Base-by-base conservation (phyloP, 768 basidiomycete genomes). In the Heimioporus sp. region DNA sequence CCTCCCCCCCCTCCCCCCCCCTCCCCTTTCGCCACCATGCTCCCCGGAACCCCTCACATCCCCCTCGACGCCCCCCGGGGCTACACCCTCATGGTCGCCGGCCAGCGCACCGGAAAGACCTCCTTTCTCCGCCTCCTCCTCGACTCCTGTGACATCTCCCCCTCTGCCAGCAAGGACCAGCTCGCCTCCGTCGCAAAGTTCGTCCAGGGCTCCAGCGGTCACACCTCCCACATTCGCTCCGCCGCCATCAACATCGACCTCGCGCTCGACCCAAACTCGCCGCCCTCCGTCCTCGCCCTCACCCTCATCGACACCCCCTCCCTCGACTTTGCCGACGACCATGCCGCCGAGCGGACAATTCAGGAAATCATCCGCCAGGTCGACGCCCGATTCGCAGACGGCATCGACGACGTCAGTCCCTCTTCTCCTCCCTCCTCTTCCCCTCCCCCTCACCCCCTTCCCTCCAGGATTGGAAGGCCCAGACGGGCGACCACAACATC, bases 71-170 rank as follows among this genome's bases (percentile, higher is more conserved):
- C 55, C 57, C 56, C 63, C 65, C 65, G 60, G 63, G 73, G 73
- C 35, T 80, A 80, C 74, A 85, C 85, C 60, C 74, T 92, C 69
- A 86, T 92, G 74, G 88, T 90, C 64, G 90, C 89, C 52, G 90
- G 90, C 46, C 83, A 81, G 66, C 77, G 85, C 72, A 85, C 86
- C 72, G 87, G 88, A 72, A 93, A 93, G 79, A 90, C 90, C 20
- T 86, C 88, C 54, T 88, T 93, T 65, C 85, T 92, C 65, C 83
- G 89, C 51, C 86, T 92, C 63, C 78, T 93, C 58, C 81, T 92
- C 69, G 89, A 91, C 76, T 90, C 91, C 57, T 80, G 80, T 74
- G 74, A 80, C 65, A 75, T 92, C 63, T 80, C 87, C 13, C 72
- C 78, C 37, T 66, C 74, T 19, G 80, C 82, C 48, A 76, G 80